Base-by-base conservation (phyloP, 2,329 filamentous ascomycete genomes). In the Atkinsonella hypoxylon region DNA sequence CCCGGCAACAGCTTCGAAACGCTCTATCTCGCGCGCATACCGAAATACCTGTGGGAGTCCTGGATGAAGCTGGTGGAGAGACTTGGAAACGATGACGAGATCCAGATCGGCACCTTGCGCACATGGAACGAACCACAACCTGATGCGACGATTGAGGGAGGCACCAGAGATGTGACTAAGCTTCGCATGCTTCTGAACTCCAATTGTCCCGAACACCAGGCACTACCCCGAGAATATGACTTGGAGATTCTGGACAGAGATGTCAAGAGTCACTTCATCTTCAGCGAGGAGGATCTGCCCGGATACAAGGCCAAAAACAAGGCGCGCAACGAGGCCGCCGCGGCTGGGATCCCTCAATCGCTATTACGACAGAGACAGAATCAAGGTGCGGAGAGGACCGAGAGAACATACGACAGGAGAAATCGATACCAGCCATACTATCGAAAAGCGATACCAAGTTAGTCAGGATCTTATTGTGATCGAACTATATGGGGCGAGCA, bases 221-320 rank as follows among this genome's bases (percentile, higher is more conserved):
- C 76, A 5, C 75, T 96, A n/a, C 89, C 90, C 11, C 88, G 88
- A 62, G 89, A 95, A 62, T 98, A 96, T 68, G 79, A 88, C 57
- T 71, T 97, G 52, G 82, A 89, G 45, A 75, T 89, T 45, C 82
- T 69, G 50, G 73, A 75, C 47, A 61, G 66, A 50, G 65, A 78
- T n/a, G 81, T 91, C 34, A 81, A 80, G 61, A 96, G 95, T 67
- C 93, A 89, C 18, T 95, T 86, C 64, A 74, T 97, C 51, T 98
- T 98, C 63, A 89, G 86, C 40, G 93, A 98, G 68, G 89, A 95
- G 65, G 89, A 97, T 61, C 77, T 95, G 20, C 87, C 89, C 0
- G 61, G 65, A 15, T 70, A 65, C 60, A 69, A 69, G 57, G 65
- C 63, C 15, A 64, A 64, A 64, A 78, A 77, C 61, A 77, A 74